These are phyloP conservation scores for Vigna hirtella DNA, from an alignment of 306 rosid species.

Conservation along the genomic window DNA sequence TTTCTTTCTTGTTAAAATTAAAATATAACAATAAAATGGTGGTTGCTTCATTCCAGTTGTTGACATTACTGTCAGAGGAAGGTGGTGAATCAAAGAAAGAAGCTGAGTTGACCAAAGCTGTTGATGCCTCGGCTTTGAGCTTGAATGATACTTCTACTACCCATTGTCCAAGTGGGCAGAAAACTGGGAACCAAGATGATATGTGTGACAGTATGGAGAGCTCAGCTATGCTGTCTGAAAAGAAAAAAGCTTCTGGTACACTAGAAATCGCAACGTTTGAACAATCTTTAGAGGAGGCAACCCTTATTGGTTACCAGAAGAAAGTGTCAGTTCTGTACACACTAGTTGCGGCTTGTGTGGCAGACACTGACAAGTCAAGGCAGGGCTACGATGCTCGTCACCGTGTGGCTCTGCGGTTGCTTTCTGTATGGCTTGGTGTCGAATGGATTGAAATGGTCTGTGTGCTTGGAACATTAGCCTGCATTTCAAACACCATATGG, in stretches of 20 bases:
- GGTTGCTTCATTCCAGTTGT: constrained; percentile 60
- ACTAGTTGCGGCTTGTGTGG: constrained; percentile 88
- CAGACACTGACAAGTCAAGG: constrained; percentile 60
- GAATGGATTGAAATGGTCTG: constrained; percentile 84
- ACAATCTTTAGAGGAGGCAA: constrained; percentile 68
- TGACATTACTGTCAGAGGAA: constrained; percentile 76
- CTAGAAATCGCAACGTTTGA: constrained; percentile 42
- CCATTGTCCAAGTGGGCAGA: constrained; percentile 49
- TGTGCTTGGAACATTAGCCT: constrained; percentile 43
- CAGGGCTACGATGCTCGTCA: constrained; percentile 94
- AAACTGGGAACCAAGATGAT: constrained; percentile 25
- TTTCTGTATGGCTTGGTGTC: constrained; percentile 85
- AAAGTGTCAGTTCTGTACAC: constrained; percentile 80
- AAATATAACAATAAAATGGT: constrained; percentile 17
- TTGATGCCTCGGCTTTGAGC: constrained; percentile 59
- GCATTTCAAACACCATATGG: constrained; percentile 43
- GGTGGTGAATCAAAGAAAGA: constrained; percentile 60
- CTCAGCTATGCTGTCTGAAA: constrained; percentile 29
- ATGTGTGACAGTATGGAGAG: constrained; percentile 29
- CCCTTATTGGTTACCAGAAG: constrained; percentile 67
- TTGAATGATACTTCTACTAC: constrained; percentile 41
- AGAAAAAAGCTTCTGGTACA: constrained; percentile 44
- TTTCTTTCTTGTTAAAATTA: constrained; percentile 5
- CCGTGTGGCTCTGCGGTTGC: constrained; percentile 77
- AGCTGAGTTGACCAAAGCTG: constrained; percentile 68